A percentile compares a stretch with the other conserved stretches of the same genome.
Conservation (phyloP, 2,329 filamentous ascomycete genomes). For the Podosphaera aphanis region DNA sequence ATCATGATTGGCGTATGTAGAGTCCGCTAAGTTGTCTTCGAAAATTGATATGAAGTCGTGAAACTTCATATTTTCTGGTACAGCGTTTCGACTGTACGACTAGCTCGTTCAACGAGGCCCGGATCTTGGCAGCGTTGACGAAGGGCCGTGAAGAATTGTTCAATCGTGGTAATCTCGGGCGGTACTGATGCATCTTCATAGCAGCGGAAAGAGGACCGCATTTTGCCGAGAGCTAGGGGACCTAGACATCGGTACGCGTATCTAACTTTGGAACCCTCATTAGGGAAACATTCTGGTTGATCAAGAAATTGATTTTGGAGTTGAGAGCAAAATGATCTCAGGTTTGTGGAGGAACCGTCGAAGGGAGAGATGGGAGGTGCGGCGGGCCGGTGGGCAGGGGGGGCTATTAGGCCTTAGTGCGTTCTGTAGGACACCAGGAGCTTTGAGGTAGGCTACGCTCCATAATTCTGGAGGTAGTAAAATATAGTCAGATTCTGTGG, state of each 20-base stretch:
- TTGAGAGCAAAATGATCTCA: neutral
- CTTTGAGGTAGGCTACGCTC: neutral
- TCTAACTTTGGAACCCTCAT: neutral
- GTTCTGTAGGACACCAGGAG: too few species aligned
- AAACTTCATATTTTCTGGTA: neutral
- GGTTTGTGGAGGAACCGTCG: neutral
- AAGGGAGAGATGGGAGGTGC: neutral
- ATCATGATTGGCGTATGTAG: neutral
- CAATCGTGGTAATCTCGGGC: neutral
- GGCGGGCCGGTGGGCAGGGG: neutral
- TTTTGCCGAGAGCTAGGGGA: neutral
- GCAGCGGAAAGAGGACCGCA: neutral
- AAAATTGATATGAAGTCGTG: neutral
- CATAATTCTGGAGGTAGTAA: too few species aligned
- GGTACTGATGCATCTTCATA: neutral
- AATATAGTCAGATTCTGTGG: too few species aligned
- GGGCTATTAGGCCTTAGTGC: too few species aligned
- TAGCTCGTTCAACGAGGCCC: neutral
- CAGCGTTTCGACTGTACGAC: neutral
- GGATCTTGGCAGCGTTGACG: neutral
- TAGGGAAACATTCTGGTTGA: neutral
- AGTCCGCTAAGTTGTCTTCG: neutral
- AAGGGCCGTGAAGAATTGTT: neutral
- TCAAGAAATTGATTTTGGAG: neutral
- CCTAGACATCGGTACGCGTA: neutral